Evolutionary conservation across 257 asterid species (phyloP), one percentile per base, ranked within the genome.

Genomic region (Penstemon barbatus): DNA sequence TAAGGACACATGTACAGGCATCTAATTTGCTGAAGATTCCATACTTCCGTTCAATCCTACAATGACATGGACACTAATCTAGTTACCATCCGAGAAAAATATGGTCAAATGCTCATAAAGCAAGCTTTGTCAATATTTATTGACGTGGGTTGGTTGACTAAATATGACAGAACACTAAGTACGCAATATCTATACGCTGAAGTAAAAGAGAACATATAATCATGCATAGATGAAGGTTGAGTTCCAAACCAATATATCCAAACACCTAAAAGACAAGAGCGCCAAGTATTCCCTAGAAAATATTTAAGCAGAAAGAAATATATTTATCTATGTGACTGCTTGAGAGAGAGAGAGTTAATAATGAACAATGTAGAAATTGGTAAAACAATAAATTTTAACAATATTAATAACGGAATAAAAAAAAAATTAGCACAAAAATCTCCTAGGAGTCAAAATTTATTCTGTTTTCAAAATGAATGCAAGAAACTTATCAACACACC

Each of bases 1-100:
- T 93, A 77, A 84, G 84, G 74, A 87, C 96, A 72, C 64, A 75
- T 5, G 99, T 78, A 64, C 99, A 93, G 42, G 97, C 97, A 81
- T 93, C 99, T 75, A 85, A 66, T 82, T 89, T 85, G 85, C 99
- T 93, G 79, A 93, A 93, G 73, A 86, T 77, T 43, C 96, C 96
- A 81, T 88, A 85, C 83, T 90, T 85, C 61, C 90, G 85, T 79
- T 93, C 97, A 70, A 74, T 78, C 95, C 98, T 92, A 79, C 83
- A 86, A 71, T 54, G 57, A 73, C 46, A 57, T 5, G 63, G 45
- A 63, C 62, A 71, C 75, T 63, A 75, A 63, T 71, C 38, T 33
- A 63, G 60, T 66, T 65, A 67, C 70, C 69, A 68, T 63, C 1
- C 8, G 18, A 54, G 79, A 58, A 52, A 18, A 18, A 33, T 12